Base-by-base conservation (phyloP, 2,329 filamentous ascomycete species). In the Xylaria polymorpha region DNA sequence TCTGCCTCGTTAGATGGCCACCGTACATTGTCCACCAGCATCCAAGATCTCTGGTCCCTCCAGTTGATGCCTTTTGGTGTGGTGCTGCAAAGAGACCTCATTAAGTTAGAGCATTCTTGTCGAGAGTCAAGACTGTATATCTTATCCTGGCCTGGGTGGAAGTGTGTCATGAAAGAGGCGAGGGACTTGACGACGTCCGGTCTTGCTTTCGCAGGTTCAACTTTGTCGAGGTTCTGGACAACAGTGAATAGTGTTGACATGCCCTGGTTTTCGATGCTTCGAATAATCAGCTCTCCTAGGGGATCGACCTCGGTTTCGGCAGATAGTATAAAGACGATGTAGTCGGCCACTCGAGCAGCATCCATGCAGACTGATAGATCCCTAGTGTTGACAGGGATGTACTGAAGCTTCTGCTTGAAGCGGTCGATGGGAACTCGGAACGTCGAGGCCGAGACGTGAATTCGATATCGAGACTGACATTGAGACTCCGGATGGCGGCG, bases 41-140 rank as follows among this genome's bases (percentile, higher is more conserved):
- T 93, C 93, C 96, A 99, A 75, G 94, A 97, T 74, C 96, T 88
- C 73, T 97, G 94, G 61, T 99, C 96, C 75, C 96, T 89, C 96
- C 96, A 99, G 71, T 91, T 85, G n/a, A 99, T 88, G 0, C 96
- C 96, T 83, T 97, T 98, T 12, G 96, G 95, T 51, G 92, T 94
- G 43, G 92, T 94, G 72, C 91, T 97, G 85, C 96, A 99, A 18
- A 99, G 83, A 35, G 94, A 95, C 61, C 97, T 89, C 81, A 98
- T 92, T 44, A 97, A 84, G 78, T 98, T 98, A 61, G 94, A 89
- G 78, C 93, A 95, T 79, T 99, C 96, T 78, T 97, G 94, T 77
- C 93, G 88, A 71, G 88, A 95, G 78, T 97, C 94, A 64, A 98
- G 85, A 74, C 90, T 96, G 80, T 95, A 93, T 18, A 99, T 86